Base-by-base conservation (phyloP, 2,329 filamentous ascomycete species). In the Acrocalymma vagum region DNA sequence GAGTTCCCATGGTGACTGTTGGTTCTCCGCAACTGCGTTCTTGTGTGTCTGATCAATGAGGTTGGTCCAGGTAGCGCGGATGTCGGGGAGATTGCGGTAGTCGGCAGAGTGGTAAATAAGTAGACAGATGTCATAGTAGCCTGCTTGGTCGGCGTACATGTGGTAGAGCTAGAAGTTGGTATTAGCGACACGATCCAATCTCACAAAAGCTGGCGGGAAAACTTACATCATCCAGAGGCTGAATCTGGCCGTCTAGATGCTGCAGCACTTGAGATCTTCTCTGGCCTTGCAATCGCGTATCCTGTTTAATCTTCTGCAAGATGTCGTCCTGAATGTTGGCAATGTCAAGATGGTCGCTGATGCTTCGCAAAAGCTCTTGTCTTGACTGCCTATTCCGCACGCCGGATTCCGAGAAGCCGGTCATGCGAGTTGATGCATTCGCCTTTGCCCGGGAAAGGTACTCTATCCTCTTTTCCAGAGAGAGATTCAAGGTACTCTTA, bases 241-340 rank as follows among this genome's bases (percentile, higher is more conserved):
- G 79, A 32, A 97, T 87, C 31, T 83, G 81, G n/a, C 89, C 88
- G 66, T 95, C 85, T 24, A 96, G 81, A 21, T 82, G 78, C 29
- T 78, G 68, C 43, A 88, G 72, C 16, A 95, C 83, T 41, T 87
- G 81, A 1, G 74, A 71, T 59, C 82, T 83, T 28, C 83, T 82
- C 32, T 86, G 82, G 1, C 77, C 72, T 9, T 78, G 73, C 24
- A 96, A 80, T 28, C 94, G 83, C 1, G 75, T 66, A 52, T 99
- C 94, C 8, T 80, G 79, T 62, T 80, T 83, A 36, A 99, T 75
- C 29, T 90, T 82, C 63, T 91, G 87, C 16, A 97, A 71, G 27
- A 97, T 72, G 58, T 99, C 94, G 63, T 96, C 90, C 68, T 99
- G 94, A 37, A 99, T 94, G 61, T 94, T 93, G 10, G 92, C 93